These are phyloP conservation scores for Suillus brevipes DNA, from an alignment of 768 basidiomycete species.

Conservation along the genomic window DNA sequence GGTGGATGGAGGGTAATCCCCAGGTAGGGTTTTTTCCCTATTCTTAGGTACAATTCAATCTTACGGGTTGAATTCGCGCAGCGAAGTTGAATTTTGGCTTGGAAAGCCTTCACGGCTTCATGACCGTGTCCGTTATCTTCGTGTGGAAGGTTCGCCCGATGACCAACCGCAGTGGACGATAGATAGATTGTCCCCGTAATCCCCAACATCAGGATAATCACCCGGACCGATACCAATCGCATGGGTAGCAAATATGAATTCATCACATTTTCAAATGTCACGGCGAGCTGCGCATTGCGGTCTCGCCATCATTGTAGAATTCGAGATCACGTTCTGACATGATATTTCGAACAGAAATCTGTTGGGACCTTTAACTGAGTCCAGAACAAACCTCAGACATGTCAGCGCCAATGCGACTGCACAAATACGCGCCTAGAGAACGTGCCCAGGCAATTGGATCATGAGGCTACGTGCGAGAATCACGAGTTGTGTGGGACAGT, in stretches of 20 bases:
- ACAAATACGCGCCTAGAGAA: not conserved
- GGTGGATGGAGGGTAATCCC: constrained; percentile 97
- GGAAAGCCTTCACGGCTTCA: constrained; percentile 94
- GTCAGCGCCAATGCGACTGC: not conserved
- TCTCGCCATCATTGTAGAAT: not conserved
- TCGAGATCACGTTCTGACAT: not conserved
- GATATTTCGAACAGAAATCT: not conserved
- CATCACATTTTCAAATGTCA: not conserved
- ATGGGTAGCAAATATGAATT: not conserved
- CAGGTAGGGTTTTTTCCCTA: constrained; percentile 44
- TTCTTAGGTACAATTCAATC: not conserved
- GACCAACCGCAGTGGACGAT: constrained; percentile 69
- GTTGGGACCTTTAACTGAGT: not conserved
- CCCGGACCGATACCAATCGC: not conserved
- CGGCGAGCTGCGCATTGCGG: not conserved
- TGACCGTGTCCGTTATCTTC: constrained; percentile 80
- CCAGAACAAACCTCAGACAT: not conserved
- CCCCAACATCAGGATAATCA: not conserved
- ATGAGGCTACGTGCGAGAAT: not conserved
- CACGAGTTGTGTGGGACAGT: not conserved
- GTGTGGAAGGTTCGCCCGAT: constrained; percentile 46
- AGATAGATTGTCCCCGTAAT: constrained; percentile 74
- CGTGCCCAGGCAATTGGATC: not conserved
- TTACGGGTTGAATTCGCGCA: constrained; percentile 32
- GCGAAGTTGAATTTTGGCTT: constrained; percentile 97